Conservation (phyloP, 305 asterid genomes). For the Fraxinus albicans region DNA sequence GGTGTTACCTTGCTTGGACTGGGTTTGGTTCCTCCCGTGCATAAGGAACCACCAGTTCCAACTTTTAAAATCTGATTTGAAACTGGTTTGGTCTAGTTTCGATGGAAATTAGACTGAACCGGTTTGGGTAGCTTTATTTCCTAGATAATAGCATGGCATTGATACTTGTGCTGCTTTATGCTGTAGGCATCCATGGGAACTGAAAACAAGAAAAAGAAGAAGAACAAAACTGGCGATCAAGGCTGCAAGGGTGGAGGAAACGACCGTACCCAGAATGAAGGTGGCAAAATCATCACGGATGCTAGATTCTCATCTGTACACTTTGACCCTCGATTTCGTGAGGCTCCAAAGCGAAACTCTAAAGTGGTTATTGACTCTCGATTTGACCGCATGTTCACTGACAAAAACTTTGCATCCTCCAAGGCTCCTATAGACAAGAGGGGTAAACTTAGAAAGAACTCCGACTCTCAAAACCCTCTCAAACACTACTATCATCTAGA, state of each 20-base stretch:
- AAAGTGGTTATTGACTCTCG: conserved; percentile 76
- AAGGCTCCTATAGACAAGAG: conserved; percentile 70
- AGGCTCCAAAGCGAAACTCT: conserved; percentile 60
- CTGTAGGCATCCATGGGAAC: conserved; percentile 38
- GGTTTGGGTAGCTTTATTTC: not conserved
- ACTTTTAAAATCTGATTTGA: not conserved
- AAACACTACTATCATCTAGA: conserved; percentile 61
- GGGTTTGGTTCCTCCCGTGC: not conserved
- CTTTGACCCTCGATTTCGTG: conserved; percentile 83
- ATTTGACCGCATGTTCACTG: conserved; percentile 55
- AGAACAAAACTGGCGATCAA: conserved; percentile 20
- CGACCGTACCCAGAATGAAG: not conserved
- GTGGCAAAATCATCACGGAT: conserved; percentile 40
- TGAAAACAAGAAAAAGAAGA: conserved; percentile 39
- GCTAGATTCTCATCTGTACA: conserved; percentile 69
- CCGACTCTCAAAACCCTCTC: conserved; percentile 38
- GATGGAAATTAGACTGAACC: not conserved
- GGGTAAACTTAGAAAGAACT: conserved; percentile 47
- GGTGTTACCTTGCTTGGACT: not conserved
- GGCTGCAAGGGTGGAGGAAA: conserved; percentile 22
- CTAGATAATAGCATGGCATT: not conserved
- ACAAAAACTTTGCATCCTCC: conserved; percentile 48
- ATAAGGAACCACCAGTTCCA: not conserved
- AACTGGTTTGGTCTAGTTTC: not conserved
- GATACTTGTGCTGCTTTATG: not conserved